A percentile compares a stretch with the other conserved stretches of the same genome.
Evolutionary conservation across 768 basidiomycete genomes (phyloP).

Genomic region (Lactarius pseudohatsudake): DNA sequence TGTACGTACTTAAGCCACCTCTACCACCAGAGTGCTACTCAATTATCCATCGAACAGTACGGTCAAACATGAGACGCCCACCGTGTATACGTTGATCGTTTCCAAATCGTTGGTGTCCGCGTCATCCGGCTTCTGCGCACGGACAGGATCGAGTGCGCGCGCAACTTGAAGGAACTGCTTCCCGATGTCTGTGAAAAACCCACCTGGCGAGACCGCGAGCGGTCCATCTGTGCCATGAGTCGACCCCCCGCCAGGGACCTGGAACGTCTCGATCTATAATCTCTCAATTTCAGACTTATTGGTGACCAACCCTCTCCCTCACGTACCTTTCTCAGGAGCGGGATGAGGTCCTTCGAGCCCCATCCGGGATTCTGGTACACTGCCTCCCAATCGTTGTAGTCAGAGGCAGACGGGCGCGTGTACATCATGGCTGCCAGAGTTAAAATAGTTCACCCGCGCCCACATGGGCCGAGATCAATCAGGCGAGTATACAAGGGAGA

Average conservation of each 20-base stretch:
- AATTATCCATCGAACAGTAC: too few relatives aligned
- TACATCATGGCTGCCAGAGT: slow-evolving; percentile 45
- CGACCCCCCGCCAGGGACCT: slow-evolving; percentile 32
- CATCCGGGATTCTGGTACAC: slow-evolving; percentile 56
- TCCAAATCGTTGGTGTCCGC: slow-evolving; percentile 29
- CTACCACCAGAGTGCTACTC: slow-evolving; percentile 12
- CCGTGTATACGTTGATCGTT: slow-evolving; percentile 31
- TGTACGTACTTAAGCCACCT: slow-evolving; percentile 7
- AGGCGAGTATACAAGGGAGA: background rate
- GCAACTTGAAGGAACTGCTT: slow-evolving; percentile 35
- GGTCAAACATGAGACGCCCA: too few relatives aligned
- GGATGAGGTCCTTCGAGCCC: slow-evolving; percentile 56
- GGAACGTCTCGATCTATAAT: slow-evolving; percentile 41
- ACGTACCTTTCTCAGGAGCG: slow-evolving; percentile 54
- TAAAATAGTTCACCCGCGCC: background rate
- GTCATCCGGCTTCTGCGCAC: slow-evolving; percentile 24
- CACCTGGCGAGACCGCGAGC: slow-evolving; percentile 38
- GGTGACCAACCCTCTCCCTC: background rate
- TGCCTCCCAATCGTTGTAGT: slow-evolving; percentile 44
- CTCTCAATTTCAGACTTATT: background rate
- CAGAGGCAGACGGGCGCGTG: slow-evolving; percentile 56
- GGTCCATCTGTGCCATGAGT: slow-evolving; percentile 52
- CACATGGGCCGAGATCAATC: background rate
- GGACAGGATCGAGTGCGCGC: slow-evolving; percentile 28
- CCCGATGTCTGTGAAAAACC: slow-evolving; percentile 32